Conservation (phyloP, 192 early-diverging fungal genomes). For the Powellomyces hirtus region DNA sequence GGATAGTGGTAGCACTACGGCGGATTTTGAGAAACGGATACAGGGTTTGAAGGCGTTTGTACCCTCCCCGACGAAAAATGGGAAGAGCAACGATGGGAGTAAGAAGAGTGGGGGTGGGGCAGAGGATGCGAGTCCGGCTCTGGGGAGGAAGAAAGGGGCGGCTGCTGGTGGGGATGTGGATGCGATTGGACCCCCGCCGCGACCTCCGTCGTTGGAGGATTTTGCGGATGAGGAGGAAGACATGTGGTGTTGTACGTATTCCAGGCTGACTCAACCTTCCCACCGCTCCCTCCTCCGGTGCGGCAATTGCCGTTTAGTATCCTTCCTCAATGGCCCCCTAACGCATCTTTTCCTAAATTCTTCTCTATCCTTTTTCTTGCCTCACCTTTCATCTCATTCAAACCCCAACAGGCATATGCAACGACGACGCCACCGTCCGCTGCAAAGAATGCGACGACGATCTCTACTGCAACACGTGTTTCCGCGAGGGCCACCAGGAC, state of each 20-base stretch:
- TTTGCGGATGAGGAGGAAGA: conserved; percentile 5
- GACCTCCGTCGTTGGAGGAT: conserved; percentile 6
- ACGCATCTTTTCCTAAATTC: neutral
- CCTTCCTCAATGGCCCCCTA: neutral
- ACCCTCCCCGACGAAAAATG: neutral
- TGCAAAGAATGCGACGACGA: conserved; percentile 64
- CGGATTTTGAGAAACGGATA: conserved; percentile 21
- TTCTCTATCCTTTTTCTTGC: neutral
- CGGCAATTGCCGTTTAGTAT: neutral
- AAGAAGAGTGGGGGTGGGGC: neutral
- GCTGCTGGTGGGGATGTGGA: neutral
- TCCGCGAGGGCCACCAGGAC: conserved; percentile 49
- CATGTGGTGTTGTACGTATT: conserved; percentile 22
- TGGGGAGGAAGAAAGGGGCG: neutral
- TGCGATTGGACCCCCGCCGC: conserved; percentile 14
- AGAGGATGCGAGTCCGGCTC: neutral
- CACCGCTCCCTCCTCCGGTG: neutral
- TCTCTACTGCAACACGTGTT: conserved; percentile 55
- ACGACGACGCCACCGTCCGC: conserved; percentile 57
- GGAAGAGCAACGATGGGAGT: neutral
- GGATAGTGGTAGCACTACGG: neutral
- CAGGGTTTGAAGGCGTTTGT: conserved; percentile 12
- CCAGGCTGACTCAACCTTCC: neutral
- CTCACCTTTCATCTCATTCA: neutral
- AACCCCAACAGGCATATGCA: conserved; percentile 56